Evolutionary conservation across 1,284 basidiomycete genomes (phyloP).

Genomic region (Cyathus pygmaeus): DNA sequence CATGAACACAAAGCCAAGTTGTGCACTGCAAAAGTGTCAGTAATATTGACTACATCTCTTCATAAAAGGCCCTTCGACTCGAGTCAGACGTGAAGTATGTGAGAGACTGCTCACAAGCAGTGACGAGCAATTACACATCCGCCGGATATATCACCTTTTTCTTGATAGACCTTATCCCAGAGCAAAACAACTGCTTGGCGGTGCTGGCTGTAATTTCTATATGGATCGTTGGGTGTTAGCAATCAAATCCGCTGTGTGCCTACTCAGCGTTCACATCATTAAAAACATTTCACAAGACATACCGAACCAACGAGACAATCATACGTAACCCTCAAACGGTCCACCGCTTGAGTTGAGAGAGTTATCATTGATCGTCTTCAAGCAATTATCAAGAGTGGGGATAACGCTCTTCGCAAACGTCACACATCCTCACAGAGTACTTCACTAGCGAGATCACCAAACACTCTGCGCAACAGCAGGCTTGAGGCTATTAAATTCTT

Average conservation of each 20-base stretch:
- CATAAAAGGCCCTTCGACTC: not conserved
- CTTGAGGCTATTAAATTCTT: too few species aligned
- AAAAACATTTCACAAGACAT: not conserved
- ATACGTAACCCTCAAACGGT: too few species aligned
- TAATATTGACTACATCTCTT: conserved; percentile 2
- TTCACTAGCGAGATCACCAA: too few species aligned
- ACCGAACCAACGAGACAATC: too few species aligned
- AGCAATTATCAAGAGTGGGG: too few species aligned
- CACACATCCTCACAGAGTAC: too few species aligned
- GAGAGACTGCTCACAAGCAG: conserved; percentile 67
- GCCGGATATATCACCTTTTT: conserved; percentile 67
- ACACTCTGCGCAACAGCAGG: too few species aligned
- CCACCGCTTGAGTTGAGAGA: too few species aligned
- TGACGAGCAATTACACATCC: conserved; percentile 85
- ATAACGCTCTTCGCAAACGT: too few species aligned
- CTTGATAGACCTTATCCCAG: conserved; percentile 88
- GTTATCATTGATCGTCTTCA: too few species aligned
- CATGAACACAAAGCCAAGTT: conserved; percentile 73
- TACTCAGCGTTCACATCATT: too few species aligned
- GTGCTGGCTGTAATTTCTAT: conserved; percentile 55
- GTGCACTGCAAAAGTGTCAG: conserved; percentile 50
- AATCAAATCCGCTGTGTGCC: too few species aligned
- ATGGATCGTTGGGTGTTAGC: conserved; percentile 53
- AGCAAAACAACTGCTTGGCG: conserved; percentile 86
- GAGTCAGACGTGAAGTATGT: conserved; percentile 63